phyloP scores from a whole-genome alignment of 768 basidiomycete species.

The Tephrocybe sp. region DNA sequence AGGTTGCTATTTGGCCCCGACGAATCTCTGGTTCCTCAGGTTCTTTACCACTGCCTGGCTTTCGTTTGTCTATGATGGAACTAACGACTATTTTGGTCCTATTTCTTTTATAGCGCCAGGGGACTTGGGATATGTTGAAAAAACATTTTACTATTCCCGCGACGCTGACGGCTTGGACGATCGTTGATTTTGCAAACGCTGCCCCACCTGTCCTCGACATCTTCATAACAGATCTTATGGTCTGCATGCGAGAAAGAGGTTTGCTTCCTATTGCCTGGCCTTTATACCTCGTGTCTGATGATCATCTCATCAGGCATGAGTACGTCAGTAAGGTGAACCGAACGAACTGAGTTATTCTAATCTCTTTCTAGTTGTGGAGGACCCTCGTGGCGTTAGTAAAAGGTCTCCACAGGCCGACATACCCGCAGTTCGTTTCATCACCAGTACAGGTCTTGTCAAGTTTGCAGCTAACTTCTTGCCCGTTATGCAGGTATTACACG shows the following conservation, averaged over 20 bases:
- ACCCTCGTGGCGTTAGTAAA: conserved; percentile 11
- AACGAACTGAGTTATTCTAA: neutral
- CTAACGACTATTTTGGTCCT: neutral
- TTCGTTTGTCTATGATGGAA: neutral
- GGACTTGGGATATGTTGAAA: conserved; percentile 33
- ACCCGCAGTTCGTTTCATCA: conserved; percentile 5
- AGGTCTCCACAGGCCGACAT: conserved; percentile 5
- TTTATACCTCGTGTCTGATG: no score
- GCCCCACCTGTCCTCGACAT: conserved; percentile 10
- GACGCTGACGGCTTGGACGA: conserved; percentile 18
- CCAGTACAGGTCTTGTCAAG: no score
- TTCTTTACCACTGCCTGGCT: neutral
- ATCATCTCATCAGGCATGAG: conserved; percentile 16
- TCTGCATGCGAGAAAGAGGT: conserved; percentile 26
- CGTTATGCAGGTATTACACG: neutral
- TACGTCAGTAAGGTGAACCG: conserved; percentile 7
- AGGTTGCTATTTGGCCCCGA: conserved; percentile 27
- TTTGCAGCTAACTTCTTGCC: no score
- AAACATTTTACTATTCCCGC: conserved; percentile 21
- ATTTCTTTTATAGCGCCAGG: conserved; percentile 17
- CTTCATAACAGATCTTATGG: conserved; percentile 22
- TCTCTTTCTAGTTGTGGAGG: neutral
- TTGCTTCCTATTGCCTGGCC: neutral
- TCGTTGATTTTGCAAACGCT: conserved; percentile 26
- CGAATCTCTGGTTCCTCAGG: conserved; percentile 11